Percentiles rank a stretch among this genome's conserved stretches.
Evolutionary conservation across 164 flowering plant species (phyloP).

Genomic region (Aristolochia contorta): DNA sequence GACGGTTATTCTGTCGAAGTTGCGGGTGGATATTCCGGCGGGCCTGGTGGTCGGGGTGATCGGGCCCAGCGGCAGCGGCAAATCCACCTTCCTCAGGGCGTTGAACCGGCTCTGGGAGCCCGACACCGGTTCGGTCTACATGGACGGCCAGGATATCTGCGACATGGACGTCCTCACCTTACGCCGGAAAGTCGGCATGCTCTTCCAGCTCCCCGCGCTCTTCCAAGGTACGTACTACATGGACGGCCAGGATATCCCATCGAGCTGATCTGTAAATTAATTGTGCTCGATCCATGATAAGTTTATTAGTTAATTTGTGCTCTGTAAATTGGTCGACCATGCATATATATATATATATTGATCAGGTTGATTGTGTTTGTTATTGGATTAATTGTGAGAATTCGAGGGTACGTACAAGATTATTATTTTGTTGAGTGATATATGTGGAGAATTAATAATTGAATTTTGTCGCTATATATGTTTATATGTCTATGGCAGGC

Average conservation of each 20-base stretch:
- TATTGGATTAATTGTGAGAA: neutral
- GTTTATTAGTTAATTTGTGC: too few relatives aligned
- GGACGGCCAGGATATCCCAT: too few relatives aligned
- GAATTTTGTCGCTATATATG: too few relatives aligned
- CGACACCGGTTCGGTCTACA: slow-evolving; percentile 10
- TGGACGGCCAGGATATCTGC: slow-evolving; percentile 20
- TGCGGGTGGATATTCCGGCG: slow-evolving; percentile 16
- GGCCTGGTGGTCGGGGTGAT: slow-evolving; percentile 22
- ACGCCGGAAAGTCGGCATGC: slow-evolving; percentile 28
- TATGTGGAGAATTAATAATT: neutral
- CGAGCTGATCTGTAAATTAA: too few relatives aligned
- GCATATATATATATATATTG: too few relatives aligned
- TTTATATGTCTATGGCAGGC: too few relatives aligned
- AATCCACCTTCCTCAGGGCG: slow-evolving; percentile 25
- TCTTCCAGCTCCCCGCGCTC: slow-evolving; percentile 27
- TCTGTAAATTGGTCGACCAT: too few relatives aligned
- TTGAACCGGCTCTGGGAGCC: slow-evolving; percentile 32
- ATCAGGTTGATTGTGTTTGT: neutral
- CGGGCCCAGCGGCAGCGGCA: slow-evolving; percentile 33
- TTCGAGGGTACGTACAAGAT: neutral
- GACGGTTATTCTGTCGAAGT: slow-evolving; percentile 9
- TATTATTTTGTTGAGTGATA: neutral
- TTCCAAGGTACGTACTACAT: slow-evolving; percentile 21
- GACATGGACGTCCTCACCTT: slow-evolving; percentile 19
- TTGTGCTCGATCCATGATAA: too few relatives aligned